phyloP scores from a whole-genome alignment of 495 filamentous ascomycete species.

The Staphylotrichum tortipilum region DNA sequence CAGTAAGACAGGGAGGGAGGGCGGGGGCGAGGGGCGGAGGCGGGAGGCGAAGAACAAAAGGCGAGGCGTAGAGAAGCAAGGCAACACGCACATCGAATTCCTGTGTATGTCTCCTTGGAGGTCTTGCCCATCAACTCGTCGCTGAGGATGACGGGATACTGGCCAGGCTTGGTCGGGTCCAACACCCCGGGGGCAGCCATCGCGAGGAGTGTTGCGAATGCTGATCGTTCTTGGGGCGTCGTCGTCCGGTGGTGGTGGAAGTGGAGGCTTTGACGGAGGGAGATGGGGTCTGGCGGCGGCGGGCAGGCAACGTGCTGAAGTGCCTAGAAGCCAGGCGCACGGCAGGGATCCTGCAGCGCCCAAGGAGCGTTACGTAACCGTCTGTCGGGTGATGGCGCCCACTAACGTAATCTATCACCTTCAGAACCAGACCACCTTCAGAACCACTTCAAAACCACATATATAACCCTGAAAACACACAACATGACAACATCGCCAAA shows the following conservation, averaged over 20 bases:
- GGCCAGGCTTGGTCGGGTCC: conserved; percentile 43
- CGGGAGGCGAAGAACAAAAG: not conserved
- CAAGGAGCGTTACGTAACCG: too few relatives aligned
- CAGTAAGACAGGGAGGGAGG: not conserved
- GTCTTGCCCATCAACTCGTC: conserved; percentile 45
- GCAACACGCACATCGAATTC: conserved; percentile 44
- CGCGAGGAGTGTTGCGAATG: not conserved
- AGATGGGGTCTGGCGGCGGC: too few relatives aligned
- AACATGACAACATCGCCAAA: too few relatives aligned
- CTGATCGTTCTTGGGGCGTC: not conserved
- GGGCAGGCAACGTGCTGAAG: too few relatives aligned
- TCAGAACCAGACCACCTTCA: too few relatives aligned
- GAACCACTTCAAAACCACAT: too few relatives aligned
- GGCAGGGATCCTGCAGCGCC: too few relatives aligned
- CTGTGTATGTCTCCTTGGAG: conserved; percentile 44
- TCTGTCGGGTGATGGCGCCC: too few relatives aligned
- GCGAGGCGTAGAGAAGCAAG: not conserved
- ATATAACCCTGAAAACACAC: too few relatives aligned
- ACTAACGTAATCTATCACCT: too few relatives aligned
- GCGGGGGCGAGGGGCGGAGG: not conserved
- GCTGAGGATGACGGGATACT: conserved; percentile 48
- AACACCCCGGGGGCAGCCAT: conserved; percentile 25
- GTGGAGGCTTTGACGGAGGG: too few relatives aligned
- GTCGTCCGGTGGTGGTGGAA: not conserved
- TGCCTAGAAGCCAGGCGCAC: too few relatives aligned